phyloP scores from a whole-genome alignment of 371 early-diverging fungal species.

The Blakeslea trispora region DNA sequence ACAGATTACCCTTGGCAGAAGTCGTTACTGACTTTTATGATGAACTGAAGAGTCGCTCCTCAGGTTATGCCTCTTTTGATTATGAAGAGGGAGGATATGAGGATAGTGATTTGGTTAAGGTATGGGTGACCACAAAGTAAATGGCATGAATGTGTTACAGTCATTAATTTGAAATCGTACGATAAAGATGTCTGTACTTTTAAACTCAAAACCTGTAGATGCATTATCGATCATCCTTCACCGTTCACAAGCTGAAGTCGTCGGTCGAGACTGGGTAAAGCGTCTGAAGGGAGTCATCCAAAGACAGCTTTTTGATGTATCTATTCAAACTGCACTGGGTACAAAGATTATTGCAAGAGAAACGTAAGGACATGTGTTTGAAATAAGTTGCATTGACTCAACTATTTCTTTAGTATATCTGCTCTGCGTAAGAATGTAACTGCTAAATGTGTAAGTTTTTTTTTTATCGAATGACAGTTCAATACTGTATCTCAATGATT shows the following conservation, averaged over 20 bases:
- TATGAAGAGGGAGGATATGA: slow-evolving; percentile 94
- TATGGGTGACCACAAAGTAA: too few relatives aligned
- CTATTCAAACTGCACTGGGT: slow-evolving; percentile 87
- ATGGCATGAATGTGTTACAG: slow-evolving; percentile 23
- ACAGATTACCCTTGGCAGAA: slow-evolving; percentile 87
- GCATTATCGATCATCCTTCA: slow-evolving; percentile 91
- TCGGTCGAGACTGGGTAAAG: slow-evolving; percentile 83
- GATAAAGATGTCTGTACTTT: slow-evolving; percentile 76
- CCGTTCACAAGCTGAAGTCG: slow-evolving; percentile 66
- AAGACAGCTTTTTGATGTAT: slow-evolving; percentile 91
- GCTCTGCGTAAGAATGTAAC: slow-evolving; percentile 93
- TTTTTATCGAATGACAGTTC: neutral
- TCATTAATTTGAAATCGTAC: neutral
- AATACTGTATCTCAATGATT: neutral
- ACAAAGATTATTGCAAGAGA: slow-evolving; percentile 89
- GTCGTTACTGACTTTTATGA: slow-evolving; percentile 95
- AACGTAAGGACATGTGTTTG: too few relatives aligned
- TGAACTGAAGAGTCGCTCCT: slow-evolving; percentile 86
- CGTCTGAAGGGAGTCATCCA: slow-evolving; percentile 81
- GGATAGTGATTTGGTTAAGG: slow-evolving; percentile 89
- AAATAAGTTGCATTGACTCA: neutral
- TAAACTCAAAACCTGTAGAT: slow-evolving; percentile 93
- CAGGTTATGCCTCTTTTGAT: slow-evolving; percentile 95
- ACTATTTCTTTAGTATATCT: slow-evolving; percentile 49
- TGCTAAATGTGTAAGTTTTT: slow-evolving; percentile 82